phyloP scores from a whole-genome alignment of 202 grass and related monocot species.

The Digitaria exilis region DNA sequence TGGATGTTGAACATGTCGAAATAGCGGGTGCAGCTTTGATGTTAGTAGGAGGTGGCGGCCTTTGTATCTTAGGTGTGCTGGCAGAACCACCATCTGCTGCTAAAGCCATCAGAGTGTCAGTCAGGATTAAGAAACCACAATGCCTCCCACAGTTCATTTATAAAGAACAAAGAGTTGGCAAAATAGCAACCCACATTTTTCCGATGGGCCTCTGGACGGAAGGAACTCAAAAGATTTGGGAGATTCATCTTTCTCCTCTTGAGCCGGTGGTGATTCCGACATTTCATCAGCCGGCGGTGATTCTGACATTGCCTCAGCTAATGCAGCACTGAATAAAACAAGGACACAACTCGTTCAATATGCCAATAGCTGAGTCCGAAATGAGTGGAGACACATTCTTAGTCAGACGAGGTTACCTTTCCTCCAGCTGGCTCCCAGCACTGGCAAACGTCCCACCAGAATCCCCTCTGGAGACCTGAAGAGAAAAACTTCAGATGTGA shows the following conservation, averaged over 20 bases:
- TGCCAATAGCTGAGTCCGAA: neutral
- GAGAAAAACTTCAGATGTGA: neutral
- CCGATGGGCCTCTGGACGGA: neutral
- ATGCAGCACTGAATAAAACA: slow-evolving; percentile 31
- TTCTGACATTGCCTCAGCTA: slow-evolving; percentile 28
- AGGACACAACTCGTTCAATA: neutral
- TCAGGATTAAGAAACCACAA: slow-evolving; percentile 15
- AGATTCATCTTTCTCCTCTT: slow-evolving; percentile 38
- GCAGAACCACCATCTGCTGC: slow-evolving; percentile 39
- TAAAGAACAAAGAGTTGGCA: neutral
- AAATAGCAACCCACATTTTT: slow-evolving; percentile 43
- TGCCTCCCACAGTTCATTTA: neutral
- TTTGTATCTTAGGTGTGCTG: slow-evolving; percentile 54
- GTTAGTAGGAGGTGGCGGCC: neutral
- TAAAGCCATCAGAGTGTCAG: slow-evolving; percentile 1
- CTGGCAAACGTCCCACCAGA: neutral
- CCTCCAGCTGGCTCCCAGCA: slow-evolving; percentile 17
- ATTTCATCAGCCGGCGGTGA: slow-evolving; percentile 16
- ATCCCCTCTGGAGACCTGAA: slow-evolving; percentile 35
- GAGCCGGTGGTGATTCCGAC: neutral
- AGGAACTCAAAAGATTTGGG: slow-evolving; percentile 53
- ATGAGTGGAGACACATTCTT: neutral
- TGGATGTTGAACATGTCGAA: slow-evolving; percentile 14
- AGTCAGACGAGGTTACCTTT: slow-evolving; percentile 38
- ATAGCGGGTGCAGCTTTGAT: neutral